Evolutionary conservation across 495 filamentous ascomycete species (phyloP).

Genomic region (Tetracladium marchalianum): DNA sequence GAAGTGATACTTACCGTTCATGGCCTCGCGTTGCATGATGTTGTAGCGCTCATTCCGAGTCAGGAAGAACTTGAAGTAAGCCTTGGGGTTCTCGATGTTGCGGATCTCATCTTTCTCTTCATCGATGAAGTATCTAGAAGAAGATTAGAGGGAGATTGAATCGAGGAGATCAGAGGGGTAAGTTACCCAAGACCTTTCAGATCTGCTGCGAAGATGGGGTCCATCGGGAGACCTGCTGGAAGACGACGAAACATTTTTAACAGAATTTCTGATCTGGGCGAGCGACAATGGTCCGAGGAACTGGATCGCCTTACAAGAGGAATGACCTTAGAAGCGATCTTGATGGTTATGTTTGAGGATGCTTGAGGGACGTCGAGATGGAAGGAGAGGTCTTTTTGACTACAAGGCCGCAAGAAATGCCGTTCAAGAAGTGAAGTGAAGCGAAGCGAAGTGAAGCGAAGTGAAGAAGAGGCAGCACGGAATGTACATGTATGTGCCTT

Average conservation of each 20-base stretch:
- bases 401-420: background rate
- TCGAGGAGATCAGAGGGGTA: background rate
- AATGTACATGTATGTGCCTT: no score
- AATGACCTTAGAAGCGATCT: background rate
- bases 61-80: slow-evolving; percentile 64
- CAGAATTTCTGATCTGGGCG: no score
- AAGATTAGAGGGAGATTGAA: background rate
- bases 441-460: no score
- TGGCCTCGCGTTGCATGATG: slow-evolving; percentile 54
- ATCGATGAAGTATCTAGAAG: slow-evolving; percentile 58
- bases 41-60: slow-evolving; percentile 64
- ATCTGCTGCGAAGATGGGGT: slow-evolving; percentile 52
- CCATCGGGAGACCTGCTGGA: slow-evolving; percentile 54
- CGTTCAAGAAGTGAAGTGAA: no score
- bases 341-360: background rate
- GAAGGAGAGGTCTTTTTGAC: background rate
- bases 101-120: slow-evolving; percentile 57
- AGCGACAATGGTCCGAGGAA: background rate
- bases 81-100: slow-evolving; percentile 49
- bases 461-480: no score
- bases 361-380: no score
- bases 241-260: slow-evolving; percentile 59
- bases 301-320: background rate
- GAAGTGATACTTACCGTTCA: slow-evolving; percentile 45
- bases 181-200: slow-evolving; percentile 59